Conservation (phyloP, 805 yeast species). For the Saccharomycopsis oosterbeekiorum region DNA sequence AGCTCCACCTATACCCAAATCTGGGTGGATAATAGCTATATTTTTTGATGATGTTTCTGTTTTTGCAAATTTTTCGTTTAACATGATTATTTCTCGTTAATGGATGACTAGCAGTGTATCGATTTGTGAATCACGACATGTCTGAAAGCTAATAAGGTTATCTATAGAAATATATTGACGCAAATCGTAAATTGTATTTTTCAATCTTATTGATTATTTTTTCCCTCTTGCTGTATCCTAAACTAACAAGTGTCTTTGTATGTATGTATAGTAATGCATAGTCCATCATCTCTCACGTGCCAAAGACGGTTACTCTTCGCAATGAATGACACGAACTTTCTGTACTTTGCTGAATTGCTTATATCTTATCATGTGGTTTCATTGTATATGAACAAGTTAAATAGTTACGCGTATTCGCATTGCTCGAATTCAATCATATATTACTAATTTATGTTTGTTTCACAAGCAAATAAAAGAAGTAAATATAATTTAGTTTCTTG, state of each 20-base stretch:
- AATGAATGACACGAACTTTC: no score
- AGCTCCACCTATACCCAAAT: conserved; percentile 96
- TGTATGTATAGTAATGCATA: not conserved
- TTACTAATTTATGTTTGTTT: no score
- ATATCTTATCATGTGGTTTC: not conserved
- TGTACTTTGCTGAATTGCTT: not conserved
- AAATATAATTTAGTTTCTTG: not conserved
- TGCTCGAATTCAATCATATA: not conserved
- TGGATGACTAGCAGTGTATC: not conserved
- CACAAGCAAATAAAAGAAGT: no score
- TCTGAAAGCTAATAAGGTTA: not conserved
- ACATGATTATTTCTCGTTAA: not conserved
- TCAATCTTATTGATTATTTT: not conserved
- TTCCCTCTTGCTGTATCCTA: not conserved
- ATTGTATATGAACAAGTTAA: not conserved
- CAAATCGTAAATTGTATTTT: not conserved
- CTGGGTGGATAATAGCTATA: conserved; percentile 90
- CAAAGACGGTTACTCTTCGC: no score
- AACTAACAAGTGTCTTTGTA: not conserved
- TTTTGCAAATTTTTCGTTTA: not conserved
- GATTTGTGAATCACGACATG: not conserved
- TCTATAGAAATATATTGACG: not conserved
- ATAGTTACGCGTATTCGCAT: no score
- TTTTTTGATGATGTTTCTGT: conserved; percentile 24
- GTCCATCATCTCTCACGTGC: not conserved